These are phyloP conservation scores for Penicillium concentricum DNA, from an alignment of 2,329 filamentous ascomycete species.

Conservation along the genomic window DNA sequence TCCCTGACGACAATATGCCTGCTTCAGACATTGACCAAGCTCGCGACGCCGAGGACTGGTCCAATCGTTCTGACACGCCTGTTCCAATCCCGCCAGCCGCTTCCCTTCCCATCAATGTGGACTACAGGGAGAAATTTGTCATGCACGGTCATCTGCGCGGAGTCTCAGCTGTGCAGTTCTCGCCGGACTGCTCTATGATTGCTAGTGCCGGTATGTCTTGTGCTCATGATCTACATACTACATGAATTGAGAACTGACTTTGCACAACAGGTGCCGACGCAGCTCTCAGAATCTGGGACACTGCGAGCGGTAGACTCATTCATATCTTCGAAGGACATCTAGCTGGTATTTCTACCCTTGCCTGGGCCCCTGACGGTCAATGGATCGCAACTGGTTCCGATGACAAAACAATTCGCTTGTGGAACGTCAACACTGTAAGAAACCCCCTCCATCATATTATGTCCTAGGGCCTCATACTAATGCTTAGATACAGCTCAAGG, in stretches of 20 bases:
- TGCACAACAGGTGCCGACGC: conserved; percentile 67
- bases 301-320: conserved; percentile 71
- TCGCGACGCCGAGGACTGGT: conserved; percentile 18
- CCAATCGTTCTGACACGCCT: conserved; percentile 35
- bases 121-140: conserved; percentile 69
- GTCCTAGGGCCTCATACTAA: background rate
- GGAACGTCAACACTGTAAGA: conserved; percentile 65
- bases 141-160: conserved; percentile 76
- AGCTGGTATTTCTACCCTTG: conserved; percentile 84
- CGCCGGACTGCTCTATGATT: conserved; percentile 84
- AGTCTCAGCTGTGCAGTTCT: conserved; percentile 84
- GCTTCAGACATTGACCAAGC: conserved; percentile 14
- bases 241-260: background rate
- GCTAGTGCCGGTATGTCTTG: conserved; percentile 68
- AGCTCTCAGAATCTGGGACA: conserved; percentile 89
- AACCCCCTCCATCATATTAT: background rate
- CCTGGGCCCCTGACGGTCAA: conserved; percentile 89
- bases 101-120: conserved; percentile 56
- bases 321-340: conserved; percentile 92
- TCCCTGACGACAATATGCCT: conserved; percentile 21
- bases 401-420: conserved; percentile 92
- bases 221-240: background rate
- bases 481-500: conserved; percentile 46
- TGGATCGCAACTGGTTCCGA: conserved; percentile 89
- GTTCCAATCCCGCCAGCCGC: conserved; percentile 41